Conservation (phyloP, 371 early-diverging fungal genomes). For the Apophysomyces ossiformis region DNA sequence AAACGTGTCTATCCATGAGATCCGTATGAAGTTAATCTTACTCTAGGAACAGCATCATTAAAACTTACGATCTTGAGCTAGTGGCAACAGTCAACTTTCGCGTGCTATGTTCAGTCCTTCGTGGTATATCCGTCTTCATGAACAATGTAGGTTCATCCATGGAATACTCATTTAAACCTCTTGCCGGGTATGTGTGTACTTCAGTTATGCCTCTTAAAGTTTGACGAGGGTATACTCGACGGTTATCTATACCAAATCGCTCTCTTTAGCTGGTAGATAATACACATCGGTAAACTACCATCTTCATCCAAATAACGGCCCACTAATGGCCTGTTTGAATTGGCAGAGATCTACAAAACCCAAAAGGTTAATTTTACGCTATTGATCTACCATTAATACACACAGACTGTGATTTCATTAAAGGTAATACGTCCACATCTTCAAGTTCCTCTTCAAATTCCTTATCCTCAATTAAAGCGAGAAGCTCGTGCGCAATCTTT, state of each 20-base stretch:
- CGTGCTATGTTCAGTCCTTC: background rate
- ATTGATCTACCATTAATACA: background rate
- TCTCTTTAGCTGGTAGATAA: too few relatives aligned
- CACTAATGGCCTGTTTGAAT: conserved; percentile 34
- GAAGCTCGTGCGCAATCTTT: conserved; percentile 35
- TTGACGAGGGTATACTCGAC: conserved; percentile 4
- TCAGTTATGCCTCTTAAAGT: background rate
- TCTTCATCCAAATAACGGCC: conserved; percentile 14
- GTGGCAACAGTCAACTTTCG: background rate
- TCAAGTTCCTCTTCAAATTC: conserved; percentile 19
- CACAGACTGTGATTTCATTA: background rate
- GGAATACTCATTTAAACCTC: background rate
- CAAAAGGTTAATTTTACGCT: conserved; percentile 8
- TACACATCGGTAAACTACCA: background rate
- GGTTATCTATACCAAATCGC: background rate
- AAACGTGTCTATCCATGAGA: background rate
- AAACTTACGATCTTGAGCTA: background rate
- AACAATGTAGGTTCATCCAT: too few relatives aligned
- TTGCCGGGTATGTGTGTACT: background rate
- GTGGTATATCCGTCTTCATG: too few relatives aligned
- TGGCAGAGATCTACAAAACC: conserved; percentile 22
- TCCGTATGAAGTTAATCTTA: background rate
- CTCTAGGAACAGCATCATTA: background rate
- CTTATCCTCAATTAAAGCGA: conserved; percentile 24
- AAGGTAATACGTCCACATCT: conserved; percentile 13